Conservation (phyloP, 202 grass and related monocot genomes). For the Carex arenaria region DNA sequence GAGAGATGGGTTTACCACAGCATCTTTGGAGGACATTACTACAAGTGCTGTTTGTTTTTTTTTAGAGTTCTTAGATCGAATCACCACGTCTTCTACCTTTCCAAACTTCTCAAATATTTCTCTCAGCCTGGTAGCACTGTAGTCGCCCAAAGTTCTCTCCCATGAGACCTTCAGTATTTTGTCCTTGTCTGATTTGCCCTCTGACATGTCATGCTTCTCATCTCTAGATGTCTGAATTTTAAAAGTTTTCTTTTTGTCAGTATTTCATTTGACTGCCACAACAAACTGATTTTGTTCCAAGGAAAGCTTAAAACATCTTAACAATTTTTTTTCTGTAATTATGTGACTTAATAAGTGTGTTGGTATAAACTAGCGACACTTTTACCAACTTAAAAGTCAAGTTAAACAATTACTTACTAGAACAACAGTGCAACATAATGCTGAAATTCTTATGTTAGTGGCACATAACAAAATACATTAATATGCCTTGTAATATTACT, state of each 20-base stretch:
- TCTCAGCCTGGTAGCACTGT: conserved; percentile 54
- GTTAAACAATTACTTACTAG: background rate
- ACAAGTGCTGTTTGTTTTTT: conserved; percentile 63
- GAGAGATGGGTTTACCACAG: conserved; percentile 35
- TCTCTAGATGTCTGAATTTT: conserved; percentile 25
- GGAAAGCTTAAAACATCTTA: background rate
- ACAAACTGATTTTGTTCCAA: background rate
- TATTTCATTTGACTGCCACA: background rate
- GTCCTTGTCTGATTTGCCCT: conserved; percentile 37
- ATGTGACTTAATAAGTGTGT: background rate
- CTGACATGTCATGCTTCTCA: conserved; percentile 30
- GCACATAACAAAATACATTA: background rate
- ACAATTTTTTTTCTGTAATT: background rate
- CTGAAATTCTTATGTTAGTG: background rate
- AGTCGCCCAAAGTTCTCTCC: conserved; percentile 56
- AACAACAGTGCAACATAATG: background rate
- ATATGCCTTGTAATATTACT: background rate
- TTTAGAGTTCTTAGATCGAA: conserved; percentile 60
- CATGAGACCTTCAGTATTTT: conserved; percentile 87
- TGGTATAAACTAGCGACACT: background rate
- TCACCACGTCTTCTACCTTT: conserved; percentile 73
- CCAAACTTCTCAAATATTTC: conserved; percentile 76
- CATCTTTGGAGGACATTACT: conserved; percentile 73
- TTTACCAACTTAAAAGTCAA: background rate
- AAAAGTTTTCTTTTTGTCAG: background rate